Evolutionary conservation across 768 basidiomycete genomes (phyloP).

Genomic region (Calocera cornea): DNA sequence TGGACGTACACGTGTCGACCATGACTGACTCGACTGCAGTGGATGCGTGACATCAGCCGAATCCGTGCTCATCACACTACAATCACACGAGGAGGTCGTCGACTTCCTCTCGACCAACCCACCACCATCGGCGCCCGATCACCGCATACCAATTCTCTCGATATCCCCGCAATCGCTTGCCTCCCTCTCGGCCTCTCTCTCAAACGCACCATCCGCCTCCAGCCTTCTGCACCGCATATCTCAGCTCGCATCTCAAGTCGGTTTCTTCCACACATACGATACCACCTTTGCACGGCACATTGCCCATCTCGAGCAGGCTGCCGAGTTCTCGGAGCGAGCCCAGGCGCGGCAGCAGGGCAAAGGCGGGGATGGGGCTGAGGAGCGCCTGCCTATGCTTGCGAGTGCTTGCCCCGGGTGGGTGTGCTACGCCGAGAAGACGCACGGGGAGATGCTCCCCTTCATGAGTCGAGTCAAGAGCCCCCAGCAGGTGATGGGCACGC

Average conservation of each 20-base stretch:
- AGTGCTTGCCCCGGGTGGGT: constrained; percentile 99
- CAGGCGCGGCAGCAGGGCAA: constrained; percentile 15
- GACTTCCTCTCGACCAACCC: constrained; percentile 55
- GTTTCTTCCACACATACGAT: constrained; percentile 76
- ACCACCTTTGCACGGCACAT: constrained; percentile 90
- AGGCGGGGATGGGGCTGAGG: constrained; percentile 13
- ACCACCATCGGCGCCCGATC: constrained; percentile 24
- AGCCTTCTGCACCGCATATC: constrained; percentile 48
- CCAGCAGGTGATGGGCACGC: constrained; percentile 83
- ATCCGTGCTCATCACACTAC: constrained; percentile 88
- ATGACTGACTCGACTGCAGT: constrained; percentile 29
- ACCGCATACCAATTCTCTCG: constrained; percentile 60
- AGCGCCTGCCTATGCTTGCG: constrained; percentile 71
- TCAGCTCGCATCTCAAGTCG: constrained; percentile 52
- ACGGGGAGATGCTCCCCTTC: constrained; percentile 84
- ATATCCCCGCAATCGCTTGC: constrained; percentile 81
- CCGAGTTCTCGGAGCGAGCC: constrained; percentile 67
- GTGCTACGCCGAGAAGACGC: constrained; percentile 97
- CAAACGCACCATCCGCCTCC: constrained; percentile 32
- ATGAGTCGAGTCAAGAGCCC: constrained; percentile 81
- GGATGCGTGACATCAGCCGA: constrained; percentile 99
- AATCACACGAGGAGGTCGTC: constrained; percentile 88
- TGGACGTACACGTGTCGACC: too few relatives aligned
- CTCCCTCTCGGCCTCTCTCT: constrained; percentile 53
- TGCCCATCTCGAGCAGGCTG: constrained; percentile 63